Conservation (phyloP, 768 basidiomycete species). For the Leccinum aurantiacum region DNA sequence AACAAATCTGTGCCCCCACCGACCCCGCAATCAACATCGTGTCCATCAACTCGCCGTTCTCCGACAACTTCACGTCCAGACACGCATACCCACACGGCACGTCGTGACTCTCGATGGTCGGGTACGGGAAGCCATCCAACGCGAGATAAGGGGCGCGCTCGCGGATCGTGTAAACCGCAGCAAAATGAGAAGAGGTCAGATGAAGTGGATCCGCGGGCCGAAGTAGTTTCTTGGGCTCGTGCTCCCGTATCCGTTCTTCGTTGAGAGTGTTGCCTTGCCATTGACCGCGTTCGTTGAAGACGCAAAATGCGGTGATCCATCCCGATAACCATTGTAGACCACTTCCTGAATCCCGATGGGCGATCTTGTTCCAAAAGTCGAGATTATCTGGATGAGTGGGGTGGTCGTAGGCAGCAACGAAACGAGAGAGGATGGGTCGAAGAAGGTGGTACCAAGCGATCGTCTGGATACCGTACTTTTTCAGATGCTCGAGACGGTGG, state of each 20-base stretch:
- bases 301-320: slow-evolving; percentile 42
- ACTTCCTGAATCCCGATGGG: slow-evolving; percentile 27
- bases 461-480: slow-evolving; percentile 36
- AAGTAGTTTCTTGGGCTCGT: slow-evolving; percentile 33
- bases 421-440: slow-evolving; percentile 38
- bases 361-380: slow-evolving; percentile 41
- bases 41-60: slow-evolving; percentile 26
- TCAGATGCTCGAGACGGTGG: slow-evolving; percentile 38
- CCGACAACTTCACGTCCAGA: slow-evolving; percentile 30
- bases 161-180: slow-evolving; percentile 26
- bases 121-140: slow-evolving; percentile 31
- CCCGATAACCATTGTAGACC: slow-evolving; percentile 37
- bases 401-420: slow-evolving; percentile 38
- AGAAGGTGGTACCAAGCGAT: slow-evolving; percentile 42
- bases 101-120: slow-evolving; percentile 27
- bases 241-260: slow-evolving; percentile 28
- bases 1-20: slow-evolving; percentile 31
- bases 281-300: slow-evolving; percentile 31
- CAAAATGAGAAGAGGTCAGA: slow-evolving; percentile 27
- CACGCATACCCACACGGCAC: slow-evolving; percentile 32
- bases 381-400: slow-evolving; percentile 30
- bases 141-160: slow-evolving; percentile 21
- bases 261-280: slow-evolving; percentile 35
- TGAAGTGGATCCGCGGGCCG: slow-evolving; percentile 29
- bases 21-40: slow-evolving; percentile 33